Evolutionary conservation across 352 stramenopile genomes (phyloP).

Genomic region (Globisporangium iwayamae): DNA sequence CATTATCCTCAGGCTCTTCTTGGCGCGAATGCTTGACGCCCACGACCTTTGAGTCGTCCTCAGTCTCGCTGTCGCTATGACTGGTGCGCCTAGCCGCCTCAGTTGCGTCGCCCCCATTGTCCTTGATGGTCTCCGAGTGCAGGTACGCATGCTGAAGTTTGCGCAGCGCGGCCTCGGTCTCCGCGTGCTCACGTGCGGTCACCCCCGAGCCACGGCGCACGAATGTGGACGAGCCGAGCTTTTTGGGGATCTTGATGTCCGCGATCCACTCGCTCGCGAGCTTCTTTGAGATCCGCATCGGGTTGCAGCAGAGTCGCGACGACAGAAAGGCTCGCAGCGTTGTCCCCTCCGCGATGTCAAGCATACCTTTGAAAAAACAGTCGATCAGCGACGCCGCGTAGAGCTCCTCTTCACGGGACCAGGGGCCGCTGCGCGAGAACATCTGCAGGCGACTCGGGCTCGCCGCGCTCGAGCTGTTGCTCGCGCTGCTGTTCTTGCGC

Average conservation of each 20-base stretch:
- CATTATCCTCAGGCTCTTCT: conserved; percentile 5
- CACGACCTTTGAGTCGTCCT: background rate
- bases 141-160: conserved; percentile 37
- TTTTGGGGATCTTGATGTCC: conserved; percentile 69
- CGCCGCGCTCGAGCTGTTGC: conserved; percentile 10
- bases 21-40: conserved; percentile 13
- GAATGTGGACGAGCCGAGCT: conserved; percentile 63
- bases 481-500: conserved; percentile 18
- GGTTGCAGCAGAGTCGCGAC: conserved; percentile 61
- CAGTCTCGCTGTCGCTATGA: background rate
- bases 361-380: conserved; percentile 59
- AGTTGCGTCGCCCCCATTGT: background rate
- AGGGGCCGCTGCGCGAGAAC: conserved; percentile 58
- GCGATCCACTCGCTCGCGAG: conserved; percentile 66
- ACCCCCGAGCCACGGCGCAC: conserved; percentile 32
- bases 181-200: conserved; percentile 25
- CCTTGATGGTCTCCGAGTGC: conserved; percentile 17
- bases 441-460: conserved; percentile 6
- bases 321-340: conserved; percentile 65
- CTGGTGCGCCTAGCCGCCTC: background rate
- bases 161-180: conserved; percentile 36
- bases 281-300: conserved; percentile 79
- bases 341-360: conserved; percentile 58
- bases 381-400: conserved; percentile 65
- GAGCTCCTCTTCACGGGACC: conserved; percentile 66